Base-by-base conservation (phyloP, 1,284 basidiomycete species). In the Cronartium quercuum region DNA sequence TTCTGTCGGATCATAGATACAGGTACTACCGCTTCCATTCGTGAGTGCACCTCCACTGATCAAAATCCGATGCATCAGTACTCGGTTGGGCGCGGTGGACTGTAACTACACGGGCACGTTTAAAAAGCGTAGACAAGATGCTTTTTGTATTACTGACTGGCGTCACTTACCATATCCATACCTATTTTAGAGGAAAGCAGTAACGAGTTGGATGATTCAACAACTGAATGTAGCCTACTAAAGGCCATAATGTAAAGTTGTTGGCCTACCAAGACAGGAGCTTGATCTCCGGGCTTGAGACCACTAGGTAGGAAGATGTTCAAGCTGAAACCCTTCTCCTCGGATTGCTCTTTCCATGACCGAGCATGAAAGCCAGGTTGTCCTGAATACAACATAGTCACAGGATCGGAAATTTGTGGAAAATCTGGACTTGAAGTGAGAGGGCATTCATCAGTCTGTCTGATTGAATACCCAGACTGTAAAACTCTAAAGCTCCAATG, bases 1-100 rank as follows among this genome's bases (percentile, higher is more conserved):
- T 65, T 73, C 69, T 10, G 69, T 73, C 2, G 69, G 69, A 65
- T 73, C 69, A 34, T 73, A 73, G 6, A 44, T 51, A 21, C 6
- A 0, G 1, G 47, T 12, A 6, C 38, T 38, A 58, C 44, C 47
- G 37, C 18, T 34, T 66, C 69, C 62, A 15, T 15, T 29, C 61
- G 38, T 55, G 37, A 65, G 40, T 7, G 35, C 4, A 40, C 69
- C 69, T 5, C 69, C 61, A 44, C 41, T 37, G 41, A 2, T 6
- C n/a, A 9, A 10, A 13, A 51, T 38, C 29, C 21, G 34, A 13
- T n/a, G 24, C 13, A 15, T 66, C 13, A 6, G 13, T 34, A 37
- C 13, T 44, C n/a, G 42, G 3, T 15, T 6, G 15, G 10, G 21
- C 0, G 9, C 18, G 21, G 58, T 61, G 10, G 15, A 58, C 51